phyloP scores from a whole-genome alignment of 1,284 basidiomycete genomes.

The Heterobasidion irregulare region DNA sequence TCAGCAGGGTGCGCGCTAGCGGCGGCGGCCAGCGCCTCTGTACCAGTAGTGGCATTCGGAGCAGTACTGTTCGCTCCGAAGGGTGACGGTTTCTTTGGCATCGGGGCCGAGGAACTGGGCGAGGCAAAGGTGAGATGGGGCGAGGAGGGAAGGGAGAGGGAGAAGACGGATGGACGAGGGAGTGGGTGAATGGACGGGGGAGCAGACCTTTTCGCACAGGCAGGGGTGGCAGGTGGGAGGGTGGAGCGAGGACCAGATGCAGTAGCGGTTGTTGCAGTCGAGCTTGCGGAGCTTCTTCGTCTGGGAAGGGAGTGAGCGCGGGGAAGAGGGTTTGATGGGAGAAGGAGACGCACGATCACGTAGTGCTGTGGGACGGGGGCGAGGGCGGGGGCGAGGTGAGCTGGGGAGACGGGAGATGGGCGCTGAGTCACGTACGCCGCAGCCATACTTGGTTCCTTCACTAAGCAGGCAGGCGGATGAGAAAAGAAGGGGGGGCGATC shows the following conservation, averaged over 20 bases:
- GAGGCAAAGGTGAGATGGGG: not conserved
- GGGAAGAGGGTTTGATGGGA: conserved; percentile 8
- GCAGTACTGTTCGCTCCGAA: conserved; percentile 49
- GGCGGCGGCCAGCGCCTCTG: conserved; percentile 9
- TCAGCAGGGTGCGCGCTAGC: not conserved
- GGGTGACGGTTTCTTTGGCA: conserved; percentile 46
- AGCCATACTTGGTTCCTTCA: conserved; percentile 68
- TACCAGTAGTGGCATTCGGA: conserved; percentile 59
- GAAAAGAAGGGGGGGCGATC: conserved; percentile 2
- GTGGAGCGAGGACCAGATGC: conserved; percentile 49
- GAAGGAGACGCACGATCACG: conserved; percentile 31
- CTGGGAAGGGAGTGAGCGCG: conserved; percentile 24
- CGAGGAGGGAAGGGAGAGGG: conserved; percentile 6
- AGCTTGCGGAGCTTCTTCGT: conserved; percentile 49
- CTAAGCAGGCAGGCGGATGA: conserved; percentile 27
- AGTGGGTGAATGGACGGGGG: not conserved
- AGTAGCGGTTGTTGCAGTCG: conserved; percentile 54
- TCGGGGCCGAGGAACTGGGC: conserved; percentile 64
- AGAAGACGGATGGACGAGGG: no score
- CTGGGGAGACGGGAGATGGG: conserved; percentile 17
- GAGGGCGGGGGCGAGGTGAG: conserved; percentile 14
- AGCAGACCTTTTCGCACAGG: conserved; percentile 39
- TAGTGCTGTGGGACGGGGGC: conserved; percentile 35
- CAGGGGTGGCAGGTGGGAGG: conserved; percentile 43
- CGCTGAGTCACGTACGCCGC: conserved; percentile 48